Percentiles rank a stretch among this genome's conserved stretches.
These are phyloP conservation scores for Aspergillus haitiensis DNA, from an alignment of 495 filamentous ascomycete genomes.

Conservation along the genomic window DNA sequence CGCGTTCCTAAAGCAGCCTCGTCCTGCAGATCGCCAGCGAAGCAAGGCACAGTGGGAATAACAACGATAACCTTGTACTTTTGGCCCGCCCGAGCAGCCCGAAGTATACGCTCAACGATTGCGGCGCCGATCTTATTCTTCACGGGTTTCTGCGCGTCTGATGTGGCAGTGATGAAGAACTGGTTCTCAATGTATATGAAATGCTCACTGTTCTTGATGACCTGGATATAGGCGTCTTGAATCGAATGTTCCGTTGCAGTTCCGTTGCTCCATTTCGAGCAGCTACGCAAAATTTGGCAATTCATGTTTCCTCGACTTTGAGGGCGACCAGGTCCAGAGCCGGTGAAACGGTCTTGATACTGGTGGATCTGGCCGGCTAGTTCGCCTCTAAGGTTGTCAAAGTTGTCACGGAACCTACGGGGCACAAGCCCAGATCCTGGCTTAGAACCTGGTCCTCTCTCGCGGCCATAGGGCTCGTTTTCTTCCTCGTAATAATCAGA, in stretches of 20 bases:
- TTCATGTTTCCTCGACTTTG: constrained; percentile 51
- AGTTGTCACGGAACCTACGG: constrained; percentile 37
- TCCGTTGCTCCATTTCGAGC: constrained; percentile 71
- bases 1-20: constrained; percentile 81
- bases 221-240: constrained; percentile 80
- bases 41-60: constrained; percentile 86
- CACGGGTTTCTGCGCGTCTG: constrained; percentile 72
- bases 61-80: constrained; percentile 82
- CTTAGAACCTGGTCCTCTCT: constrained; percentile 25
- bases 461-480: constrained; percentile 30
- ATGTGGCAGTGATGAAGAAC: constrained; percentile 94
- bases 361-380: constrained; percentile 51
- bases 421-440: constrained; percentile 23
- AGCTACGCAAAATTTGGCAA: constrained; percentile 70
- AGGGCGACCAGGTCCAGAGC: constrained; percentile 24
- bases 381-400: constrained; percentile 44
- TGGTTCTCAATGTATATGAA: constrained; percentile 97
- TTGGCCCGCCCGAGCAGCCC: constrained; percentile 67
- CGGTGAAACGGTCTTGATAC: constrained; percentile 43
- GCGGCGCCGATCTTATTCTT: constrained; percentile 84
- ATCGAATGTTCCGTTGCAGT: constrained; percentile 78
- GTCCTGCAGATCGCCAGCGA: constrained; percentile 81
- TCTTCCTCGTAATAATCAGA: constrained; percentile 35
- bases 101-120: constrained; percentile 84
- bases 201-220: constrained; percentile 77